Evolutionary conservation across 2,329 filamentous ascomycete genomes (phyloP).

Genomic region (Calonectria multiphialidica): DNA sequence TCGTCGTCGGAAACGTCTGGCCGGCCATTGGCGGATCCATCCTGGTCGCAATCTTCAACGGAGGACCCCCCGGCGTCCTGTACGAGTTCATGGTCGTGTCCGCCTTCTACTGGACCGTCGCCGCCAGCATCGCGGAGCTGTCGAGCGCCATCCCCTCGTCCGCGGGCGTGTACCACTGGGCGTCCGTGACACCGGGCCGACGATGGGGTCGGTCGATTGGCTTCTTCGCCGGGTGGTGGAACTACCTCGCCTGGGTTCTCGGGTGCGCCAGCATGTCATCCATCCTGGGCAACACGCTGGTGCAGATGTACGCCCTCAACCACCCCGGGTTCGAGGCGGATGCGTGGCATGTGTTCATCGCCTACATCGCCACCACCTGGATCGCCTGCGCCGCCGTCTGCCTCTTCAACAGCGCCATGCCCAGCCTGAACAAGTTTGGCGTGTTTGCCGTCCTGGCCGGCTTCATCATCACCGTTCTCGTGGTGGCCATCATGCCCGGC

Average conservation of each 20-base stretch:
- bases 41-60: constrained; percentile 68
- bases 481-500: constrained; percentile 65
- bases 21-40: constrained; percentile 58
- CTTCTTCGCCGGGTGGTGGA: constrained; percentile 61
- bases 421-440: constrained; percentile 65
- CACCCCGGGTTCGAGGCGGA: constrained; percentile 51
- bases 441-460: constrained; percentile 62
- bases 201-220: constrained; percentile 62
- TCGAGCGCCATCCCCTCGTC: constrained; percentile 72
- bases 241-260: constrained; percentile 56
- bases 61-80: constrained; percentile 70
- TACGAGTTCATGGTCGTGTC: constrained; percentile 68
- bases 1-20: constrained; percentile 59
- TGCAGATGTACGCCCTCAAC: constrained; percentile 59
- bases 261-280: constrained; percentile 55
- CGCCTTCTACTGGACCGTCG: constrained; percentile 69
- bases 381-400: constrained; percentile 56
- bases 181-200: constrained; percentile 66
- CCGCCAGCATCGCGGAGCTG: constrained; percentile 70
- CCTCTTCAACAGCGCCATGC: constrained; percentile 66
- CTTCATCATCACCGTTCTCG: constrained; percentile 66
- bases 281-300: constrained; percentile 55
- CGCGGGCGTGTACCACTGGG: constrained; percentile 73
- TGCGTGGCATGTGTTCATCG: constrained; percentile 58
- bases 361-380: constrained; percentile 56